Conservation (phyloP, 768 basidiomycete species). For the Lanmaoa rubissima region DNA sequence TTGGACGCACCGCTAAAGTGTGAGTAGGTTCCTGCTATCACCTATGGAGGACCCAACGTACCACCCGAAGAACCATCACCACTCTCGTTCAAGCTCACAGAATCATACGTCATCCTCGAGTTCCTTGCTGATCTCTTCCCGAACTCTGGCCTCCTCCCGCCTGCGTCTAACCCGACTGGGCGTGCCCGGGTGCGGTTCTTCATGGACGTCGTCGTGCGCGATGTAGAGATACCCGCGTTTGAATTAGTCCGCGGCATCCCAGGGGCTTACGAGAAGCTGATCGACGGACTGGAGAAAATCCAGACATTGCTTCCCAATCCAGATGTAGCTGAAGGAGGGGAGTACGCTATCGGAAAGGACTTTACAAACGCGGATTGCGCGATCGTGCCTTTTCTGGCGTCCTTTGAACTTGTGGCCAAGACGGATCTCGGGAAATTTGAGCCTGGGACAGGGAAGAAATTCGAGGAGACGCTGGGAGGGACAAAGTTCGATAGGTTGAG, state of each 20-base stretch:
- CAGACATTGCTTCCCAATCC: constrained; percentile 30
- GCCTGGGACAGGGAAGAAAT: constrained; percentile 43
- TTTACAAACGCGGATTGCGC: constrained; percentile 64
- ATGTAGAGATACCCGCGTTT: constrained; percentile 37
- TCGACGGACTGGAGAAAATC: constrained; percentile 3
- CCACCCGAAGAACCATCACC: constrained; percentile 55
- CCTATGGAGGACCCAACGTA: constrained; percentile 56
- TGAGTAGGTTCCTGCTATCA: constrained; percentile 49
- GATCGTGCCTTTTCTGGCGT: constrained; percentile 53
- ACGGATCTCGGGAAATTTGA: constrained; percentile 51
- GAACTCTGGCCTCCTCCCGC: constrained; percentile 45
- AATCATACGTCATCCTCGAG: constrained; percentile 63
- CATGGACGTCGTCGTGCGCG: constrained; percentile 49
- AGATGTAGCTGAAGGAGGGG: constrained; percentile 41
- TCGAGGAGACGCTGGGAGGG: constrained; percentile 39
- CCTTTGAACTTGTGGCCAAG: constrained; percentile 40
- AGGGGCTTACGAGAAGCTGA: neutral
- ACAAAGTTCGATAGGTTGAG: constrained; percentile 47
- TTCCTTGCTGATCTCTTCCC: constrained; percentile 62
- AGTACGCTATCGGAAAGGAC: constrained; percentile 34
- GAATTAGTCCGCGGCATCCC: constrained; percentile 22
- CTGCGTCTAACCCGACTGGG: constrained; percentile 41
- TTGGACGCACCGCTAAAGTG: neutral
- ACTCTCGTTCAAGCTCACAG: constrained; percentile 57
- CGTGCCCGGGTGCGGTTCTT: constrained; percentile 63